Evolutionary conservation across 2,329 filamentous ascomycete genomes (phyloP).

Genomic region (Hortaea sp.): DNA sequence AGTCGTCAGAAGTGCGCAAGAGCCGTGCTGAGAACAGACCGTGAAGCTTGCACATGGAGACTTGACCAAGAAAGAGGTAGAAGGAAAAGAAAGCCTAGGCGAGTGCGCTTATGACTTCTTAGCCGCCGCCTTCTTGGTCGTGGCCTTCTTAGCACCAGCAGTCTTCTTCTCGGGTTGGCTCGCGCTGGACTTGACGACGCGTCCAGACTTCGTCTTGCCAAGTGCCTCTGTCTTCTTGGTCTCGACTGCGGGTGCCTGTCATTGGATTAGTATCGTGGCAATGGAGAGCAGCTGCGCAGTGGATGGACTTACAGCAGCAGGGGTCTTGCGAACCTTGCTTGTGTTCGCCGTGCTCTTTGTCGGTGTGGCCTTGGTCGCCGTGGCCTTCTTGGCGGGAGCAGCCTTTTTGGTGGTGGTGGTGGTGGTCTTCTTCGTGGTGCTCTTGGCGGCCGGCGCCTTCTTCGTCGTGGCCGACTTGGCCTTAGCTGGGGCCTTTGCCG

Average conservation of each 20-base stretch:
- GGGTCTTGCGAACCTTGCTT: constrained; percentile 35
- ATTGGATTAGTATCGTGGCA: constrained; percentile 7
- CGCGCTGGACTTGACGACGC: constrained; percentile 62
- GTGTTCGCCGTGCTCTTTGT: constrained; percentile 32
- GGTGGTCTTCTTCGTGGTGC: constrained; percentile 39
- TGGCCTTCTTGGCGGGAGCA: constrained; percentile 24
- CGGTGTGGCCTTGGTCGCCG: constrained; percentile 19
- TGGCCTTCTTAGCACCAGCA: constrained; percentile 34
- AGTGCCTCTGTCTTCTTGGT: constrained; percentile 58
- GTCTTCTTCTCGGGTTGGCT: constrained; percentile 34
- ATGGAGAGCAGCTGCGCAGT: not conserved
- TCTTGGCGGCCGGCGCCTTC: constrained; percentile 18
- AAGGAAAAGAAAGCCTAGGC: not conserved
- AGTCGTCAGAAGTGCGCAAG: not conserved
- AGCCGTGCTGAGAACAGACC: not conserved
- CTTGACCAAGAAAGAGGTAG: not conserved
- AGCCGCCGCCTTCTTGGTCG: constrained; percentile 29
- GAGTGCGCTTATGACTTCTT: constrained; percentile 28
- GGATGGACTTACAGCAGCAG: constrained; percentile 19
- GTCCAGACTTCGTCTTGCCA: constrained; percentile 76
- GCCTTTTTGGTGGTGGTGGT: constrained; percentile 25
- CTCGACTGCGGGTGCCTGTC: constrained; percentile 53
- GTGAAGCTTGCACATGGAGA: not conserved
- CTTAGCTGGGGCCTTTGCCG: constrained; percentile 38
- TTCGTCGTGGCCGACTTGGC: constrained; percentile 33